A percentile compares a stretch with the other conserved stretches of the same genome.
Conservation (phyloP, 345 rosid genomes). For the Aethionema arabicum region DNA sequence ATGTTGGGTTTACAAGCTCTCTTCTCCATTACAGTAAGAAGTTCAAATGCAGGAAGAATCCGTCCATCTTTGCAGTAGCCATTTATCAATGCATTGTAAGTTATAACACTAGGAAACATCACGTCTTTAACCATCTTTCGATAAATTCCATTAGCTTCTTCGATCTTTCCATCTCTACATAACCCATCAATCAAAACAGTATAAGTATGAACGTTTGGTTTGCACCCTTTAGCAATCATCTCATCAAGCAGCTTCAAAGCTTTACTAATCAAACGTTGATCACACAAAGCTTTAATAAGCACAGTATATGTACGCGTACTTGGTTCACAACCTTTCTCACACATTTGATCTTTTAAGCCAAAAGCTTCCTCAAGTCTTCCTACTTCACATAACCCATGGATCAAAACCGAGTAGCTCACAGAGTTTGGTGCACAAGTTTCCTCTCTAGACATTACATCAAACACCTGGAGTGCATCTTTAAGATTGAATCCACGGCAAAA, state of each 20-base stretch:
- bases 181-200: slow-evolving; percentile 49
- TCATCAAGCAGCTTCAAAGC: slow-evolving; percentile 45
- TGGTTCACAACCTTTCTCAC: slow-evolving; percentile 46
- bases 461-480: slow-evolving; percentile 40
- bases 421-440: slow-evolving; percentile 45
- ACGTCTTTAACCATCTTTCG: slow-evolving; percentile 41
- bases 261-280: slow-evolving; percentile 41
- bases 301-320: slow-evolving; percentile 47
- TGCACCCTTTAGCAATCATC: slow-evolving; percentile 45
- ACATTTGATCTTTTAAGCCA: slow-evolving; percentile 43
- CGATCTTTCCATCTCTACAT: slow-evolving; percentile 48
- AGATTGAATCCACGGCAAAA: slow-evolving; percentile 37
- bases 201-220: slow-evolving; percentile 46
- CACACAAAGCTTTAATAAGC: slow-evolving; percentile 47
- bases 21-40: slow-evolving; percentile 51
- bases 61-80: slow-evolving; percentile 51
- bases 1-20: slow-evolving; percentile 46
- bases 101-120: slow-evolving; percentile 40
- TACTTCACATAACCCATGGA: slow-evolving; percentile 47
- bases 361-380: slow-evolving; percentile 50
- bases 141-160: slow-evolving; percentile 46
- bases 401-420: slow-evolving; percentile 43
- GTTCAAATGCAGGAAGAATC: slow-evolving; percentile 47
- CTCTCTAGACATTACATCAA: slow-evolving; percentile 46
- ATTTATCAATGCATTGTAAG: slow-evolving; percentile 50